Evolutionary conservation across 352 stramenopile species (phyloP), one percentile per base, ranked within the genome.

Genomic region (Salisapilia sapeloensis): DNA sequence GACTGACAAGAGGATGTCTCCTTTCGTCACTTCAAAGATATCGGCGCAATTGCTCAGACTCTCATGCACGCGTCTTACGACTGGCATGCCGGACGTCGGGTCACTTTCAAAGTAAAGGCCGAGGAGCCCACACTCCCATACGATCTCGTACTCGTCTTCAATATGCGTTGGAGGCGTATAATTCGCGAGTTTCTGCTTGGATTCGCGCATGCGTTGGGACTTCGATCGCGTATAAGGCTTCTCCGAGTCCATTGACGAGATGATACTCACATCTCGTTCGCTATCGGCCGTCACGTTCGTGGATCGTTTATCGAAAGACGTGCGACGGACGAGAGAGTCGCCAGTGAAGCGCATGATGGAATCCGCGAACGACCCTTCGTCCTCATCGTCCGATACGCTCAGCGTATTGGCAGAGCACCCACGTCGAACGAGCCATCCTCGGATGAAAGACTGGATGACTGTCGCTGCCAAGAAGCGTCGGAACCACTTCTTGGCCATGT

Each of bases 81-180:
- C 82, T 3, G 75, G 75, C 62, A 91, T 83, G 4, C 75, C 71
- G 0, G 71, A 75, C 15, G 78, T 33, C 6, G 60, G 64, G 24
- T 91, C 75, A 24, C 70, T 85, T 42, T 85, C 75, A 23, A 91
- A 91, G 42, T 85, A 87, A 22, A 91, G 44, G 11, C 75, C 75
- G 8, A 91, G 50, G 6, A 87, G 38, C 10, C 75, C 75, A 15
- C 70, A 85, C 37, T 85, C 69, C 75, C 75, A 91, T n/a, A 82
- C 72, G 23, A 91, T 86, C 25, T 84, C 66, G 42, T 91, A 91
- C 51, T 87, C 69, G 42, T 75, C 67, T 23, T 65, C 46, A 24
- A 87, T 66, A 14, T 72, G 56, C 35, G 60, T 66, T 1, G 66
- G 65, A 3, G 69, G 67, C 14, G 69, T 52, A 42, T 87, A 83